Evolutionary conservation across 75 land plant species (phyloP), one percentile per base, ranked within the genome.

Genomic region (Selaginella moellendorffii): DNA sequence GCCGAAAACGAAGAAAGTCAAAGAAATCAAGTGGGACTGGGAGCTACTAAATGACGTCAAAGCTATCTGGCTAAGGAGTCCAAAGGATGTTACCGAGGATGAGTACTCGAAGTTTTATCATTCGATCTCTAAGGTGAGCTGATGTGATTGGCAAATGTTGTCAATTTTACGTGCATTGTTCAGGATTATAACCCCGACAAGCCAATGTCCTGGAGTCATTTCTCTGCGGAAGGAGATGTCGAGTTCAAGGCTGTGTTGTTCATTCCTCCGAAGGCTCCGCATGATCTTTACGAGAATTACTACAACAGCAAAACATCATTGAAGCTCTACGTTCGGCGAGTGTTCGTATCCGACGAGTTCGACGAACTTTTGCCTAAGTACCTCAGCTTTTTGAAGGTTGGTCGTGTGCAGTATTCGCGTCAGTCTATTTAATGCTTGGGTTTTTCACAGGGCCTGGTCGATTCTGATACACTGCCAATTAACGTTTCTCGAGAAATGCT

Each of bases 401-500:
- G 46, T 36, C 46, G 14, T 36, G 46, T 36, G 46, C 14, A 14
- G 46, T 36, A 36, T 36, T 5, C 46, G 14, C 46, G 14, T 14
- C 5, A 5, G 14, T 36, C 14, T 5, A 36, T 14, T 36, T 5
- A 36, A n/a, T n/a, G n/a, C 46, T 36, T 36, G 46, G 46, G 14
- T 36, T 36, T 42, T 20, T 74, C 29, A 51, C 83, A 93, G 98
- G 98, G 98, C 67, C 81, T 93, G 54, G 96, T 93, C 64, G 96
- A 93, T 73, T 93, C 98, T 25, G 98, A 93, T 66, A 88, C 96
- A 29, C 63, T 93, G 68, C 98, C 98, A 42, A 82, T 93, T 1
- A 93, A 89, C 74, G 96, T 93, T 2, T 88, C 96, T 36, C 75
- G 98, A 74, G 98, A 93, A 74, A 89, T 93, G 96, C 90, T 93